Conservation (phyloP, 768 basidiomycete genomes). For the Suillus lakei region DNA sequence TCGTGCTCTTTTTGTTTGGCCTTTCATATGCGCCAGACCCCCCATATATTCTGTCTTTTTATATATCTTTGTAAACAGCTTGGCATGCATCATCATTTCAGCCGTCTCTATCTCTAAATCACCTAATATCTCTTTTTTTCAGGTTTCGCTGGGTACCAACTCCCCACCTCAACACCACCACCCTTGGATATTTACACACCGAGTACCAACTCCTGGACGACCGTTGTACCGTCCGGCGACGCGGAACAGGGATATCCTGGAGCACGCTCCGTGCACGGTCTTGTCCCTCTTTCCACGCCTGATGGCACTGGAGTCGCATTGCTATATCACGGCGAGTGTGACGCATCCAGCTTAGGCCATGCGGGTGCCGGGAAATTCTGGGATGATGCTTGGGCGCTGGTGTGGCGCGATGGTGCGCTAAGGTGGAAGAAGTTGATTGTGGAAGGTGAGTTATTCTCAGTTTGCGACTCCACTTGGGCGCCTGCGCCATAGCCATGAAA, state of each 20-base stretch:
- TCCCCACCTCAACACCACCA: conserved; percentile 30
- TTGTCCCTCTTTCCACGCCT: conserved; percentile 27
- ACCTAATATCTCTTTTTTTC: conserved; percentile 10
- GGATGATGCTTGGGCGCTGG: conserved; percentile 43
- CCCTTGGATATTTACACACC: conserved; percentile 42
- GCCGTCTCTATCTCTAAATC: conserved; percentile 1
- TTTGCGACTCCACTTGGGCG: no score
- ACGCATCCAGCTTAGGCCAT: conserved; percentile 41
- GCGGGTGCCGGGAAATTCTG: conserved; percentile 45
- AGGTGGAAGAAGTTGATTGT: conserved; percentile 32
- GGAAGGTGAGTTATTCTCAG: conserved; percentile 8
- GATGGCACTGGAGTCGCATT: conserved; percentile 27
- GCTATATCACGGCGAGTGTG: conserved; percentile 42
- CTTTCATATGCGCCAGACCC: not conserved
- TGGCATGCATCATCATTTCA: not conserved
- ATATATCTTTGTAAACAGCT: not conserved
- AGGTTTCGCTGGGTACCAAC: conserved; percentile 43
- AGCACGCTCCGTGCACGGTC: conserved; percentile 40
- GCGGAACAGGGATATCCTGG: conserved; percentile 35
- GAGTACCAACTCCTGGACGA: conserved; percentile 25
- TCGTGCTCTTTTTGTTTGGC: not conserved
- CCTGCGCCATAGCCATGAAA: not conserved
- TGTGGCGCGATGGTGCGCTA: conserved; percentile 20
- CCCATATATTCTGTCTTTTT: not conserved
- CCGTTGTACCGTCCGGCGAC: conserved; percentile 29